phyloP scores from a whole-genome alignment of 2,329 filamentous ascomycete genomes.

The Xylogone sp. region DNA sequence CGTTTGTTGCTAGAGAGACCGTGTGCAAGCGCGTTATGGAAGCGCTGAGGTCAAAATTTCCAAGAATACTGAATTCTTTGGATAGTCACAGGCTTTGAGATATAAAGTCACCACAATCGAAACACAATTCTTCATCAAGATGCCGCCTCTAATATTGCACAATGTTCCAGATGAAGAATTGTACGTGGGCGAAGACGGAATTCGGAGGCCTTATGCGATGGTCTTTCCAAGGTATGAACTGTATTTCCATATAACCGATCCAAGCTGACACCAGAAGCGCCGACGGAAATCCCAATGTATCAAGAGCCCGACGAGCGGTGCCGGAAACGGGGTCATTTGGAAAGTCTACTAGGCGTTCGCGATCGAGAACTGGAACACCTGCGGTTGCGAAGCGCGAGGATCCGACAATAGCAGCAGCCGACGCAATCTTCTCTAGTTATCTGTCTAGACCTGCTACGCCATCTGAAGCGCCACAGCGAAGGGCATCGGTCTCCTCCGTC shows the following conservation, averaged over 20 bases:
- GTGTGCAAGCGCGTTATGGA: neutral
- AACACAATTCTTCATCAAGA: too few species aligned
- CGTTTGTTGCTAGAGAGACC: conserved; percentile 2
- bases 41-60: too few species aligned
- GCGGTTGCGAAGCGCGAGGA: conserved; percentile 46
- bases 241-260: conserved; percentile 9
- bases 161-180: conserved; percentile 67
- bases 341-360: conserved; percentile 60
- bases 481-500: conserved; percentile 24
- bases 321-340: conserved; percentile 63
- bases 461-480: conserved; percentile 28
- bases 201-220: conserved; percentile 64
- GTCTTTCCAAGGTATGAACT: conserved; percentile 56
- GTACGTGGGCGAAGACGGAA: conserved; percentile 61
- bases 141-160: conserved; percentile 64
- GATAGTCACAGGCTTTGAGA: too few species aligned
- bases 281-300: conserved; percentile 45
- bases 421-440: conserved; percentile 59
- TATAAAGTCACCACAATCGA: too few species aligned
- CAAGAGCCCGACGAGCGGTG: conserved; percentile 48
- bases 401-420: conserved; percentile 57
- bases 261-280: conserved; percentile 35
- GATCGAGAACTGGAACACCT: conserved; percentile 57
- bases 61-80: too few species aligned
- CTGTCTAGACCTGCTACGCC: conserved; percentile 35